These are phyloP conservation scores for Globisporangium heterothallicum DNA, from an alignment of 352 stramenopile species.

Conservation along the genomic window DNA sequence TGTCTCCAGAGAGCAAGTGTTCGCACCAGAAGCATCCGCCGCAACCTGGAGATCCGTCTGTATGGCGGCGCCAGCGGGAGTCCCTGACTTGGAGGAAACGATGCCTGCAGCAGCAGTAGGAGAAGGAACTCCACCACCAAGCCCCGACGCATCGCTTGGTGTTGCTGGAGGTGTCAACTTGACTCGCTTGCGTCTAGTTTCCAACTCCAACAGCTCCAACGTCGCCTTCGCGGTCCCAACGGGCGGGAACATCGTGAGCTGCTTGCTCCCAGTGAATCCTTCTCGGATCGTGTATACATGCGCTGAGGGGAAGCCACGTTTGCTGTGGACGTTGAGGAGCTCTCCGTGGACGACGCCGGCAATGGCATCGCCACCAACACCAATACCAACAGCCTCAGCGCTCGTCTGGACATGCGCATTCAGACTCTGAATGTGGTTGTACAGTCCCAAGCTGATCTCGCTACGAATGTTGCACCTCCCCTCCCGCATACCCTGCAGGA, in stretches of 20 bases:
- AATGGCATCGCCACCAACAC: background rate
- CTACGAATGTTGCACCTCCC: constrained; percentile 60
- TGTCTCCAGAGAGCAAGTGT: constrained; percentile 5
- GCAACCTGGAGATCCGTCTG: background rate
- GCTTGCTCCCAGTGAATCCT: background rate
- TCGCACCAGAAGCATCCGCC: background rate
- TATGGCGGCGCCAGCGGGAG: background rate
- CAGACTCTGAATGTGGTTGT: constrained; percentile 37
- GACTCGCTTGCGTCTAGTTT: constrained; percentile 15
- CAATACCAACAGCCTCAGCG: background rate
- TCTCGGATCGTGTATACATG: constrained; percentile 8
- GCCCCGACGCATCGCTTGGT: background rate
- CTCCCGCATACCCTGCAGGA: constrained; percentile 70
- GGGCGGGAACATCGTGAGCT: constrained; percentile 3
- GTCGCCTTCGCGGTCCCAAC: background rate
- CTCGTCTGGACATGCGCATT: background rate
- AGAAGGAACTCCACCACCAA: background rate
- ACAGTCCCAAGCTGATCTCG: constrained; percentile 60
- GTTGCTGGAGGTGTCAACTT: background rate
- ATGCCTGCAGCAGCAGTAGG: background rate
- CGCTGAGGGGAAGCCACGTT: constrained; percentile 9
- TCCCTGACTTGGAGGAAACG: too few relatives aligned
- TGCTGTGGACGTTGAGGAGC: background rate
- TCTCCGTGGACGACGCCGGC: background rate
- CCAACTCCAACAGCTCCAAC: constrained; percentile 11